phyloP scores from a whole-genome alignment of 2,329 filamentous ascomycete genomes.

The Venturiaceae sp. region DNA sequence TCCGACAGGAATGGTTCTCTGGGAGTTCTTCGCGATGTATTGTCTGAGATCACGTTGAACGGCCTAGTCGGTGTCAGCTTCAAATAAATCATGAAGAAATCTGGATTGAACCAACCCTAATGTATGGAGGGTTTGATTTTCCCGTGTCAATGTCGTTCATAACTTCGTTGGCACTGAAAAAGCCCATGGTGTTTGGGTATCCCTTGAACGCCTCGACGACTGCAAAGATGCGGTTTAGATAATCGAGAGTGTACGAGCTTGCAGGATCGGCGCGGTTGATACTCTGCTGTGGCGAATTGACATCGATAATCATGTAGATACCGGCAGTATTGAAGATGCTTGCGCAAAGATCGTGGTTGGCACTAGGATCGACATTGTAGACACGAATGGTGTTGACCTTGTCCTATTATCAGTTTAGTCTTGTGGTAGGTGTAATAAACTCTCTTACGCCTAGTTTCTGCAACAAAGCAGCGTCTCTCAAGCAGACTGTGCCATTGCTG shows the following conservation, averaged over 20 bases:
- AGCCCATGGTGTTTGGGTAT: slow-evolving; percentile 56
- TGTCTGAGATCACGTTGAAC: slow-evolving; percentile 59
- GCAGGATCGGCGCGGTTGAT: slow-evolving; percentile 37
- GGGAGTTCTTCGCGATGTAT: slow-evolving; percentile 51
- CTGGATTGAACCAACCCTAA: slow-evolving; percentile 32
- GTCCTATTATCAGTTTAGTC: neutral
- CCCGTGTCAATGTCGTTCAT: slow-evolving; percentile 48
- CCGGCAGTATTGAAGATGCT: slow-evolving; percentile 57
- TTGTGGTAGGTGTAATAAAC: neutral
- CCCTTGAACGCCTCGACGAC: slow-evolving; percentile 58
- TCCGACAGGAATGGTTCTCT: slow-evolving; percentile 53
- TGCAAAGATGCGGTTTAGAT: slow-evolving; percentile 49
- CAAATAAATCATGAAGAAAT: neutral
- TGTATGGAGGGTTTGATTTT: slow-evolving; percentile 45
- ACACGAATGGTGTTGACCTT: slow-evolving; percentile 54
- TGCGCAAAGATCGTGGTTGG: slow-evolving; percentile 52
- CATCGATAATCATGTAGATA: slow-evolving; percentile 57
- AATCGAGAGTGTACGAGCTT: slow-evolving; percentile 42
- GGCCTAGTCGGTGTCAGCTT: slow-evolving; percentile 27
- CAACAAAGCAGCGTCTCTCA: slow-evolving; percentile 55
- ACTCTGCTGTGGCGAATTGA: slow-evolving; percentile 52
- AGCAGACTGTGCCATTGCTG: slow-evolving; percentile 45
- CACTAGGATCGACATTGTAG: slow-evolving; percentile 51
- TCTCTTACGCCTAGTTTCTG: slow-evolving; percentile 45
- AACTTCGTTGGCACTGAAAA: slow-evolving; percentile 60